These are phyloP conservation scores for Fragilaria radians DNA, from an alignment of 108 stramenopile species.

Conservation along the genomic window DNA sequence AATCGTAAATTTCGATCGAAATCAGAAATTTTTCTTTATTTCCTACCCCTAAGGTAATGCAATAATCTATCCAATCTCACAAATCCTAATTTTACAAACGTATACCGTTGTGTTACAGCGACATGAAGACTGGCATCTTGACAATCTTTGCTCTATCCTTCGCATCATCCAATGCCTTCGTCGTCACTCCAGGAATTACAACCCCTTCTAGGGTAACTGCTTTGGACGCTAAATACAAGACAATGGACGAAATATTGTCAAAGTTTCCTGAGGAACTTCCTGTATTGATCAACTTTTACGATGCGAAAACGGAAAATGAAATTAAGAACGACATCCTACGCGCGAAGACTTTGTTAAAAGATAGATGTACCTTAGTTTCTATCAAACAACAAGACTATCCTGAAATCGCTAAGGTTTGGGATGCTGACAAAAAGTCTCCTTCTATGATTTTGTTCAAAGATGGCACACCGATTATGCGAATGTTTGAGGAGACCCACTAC, in stretches of 20 bases:
- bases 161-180: constrained; percentile 4
- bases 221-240: constrained; percentile 38
- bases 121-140: background rate
- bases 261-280: constrained; percentile 48
- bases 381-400: constrained; percentile 63
- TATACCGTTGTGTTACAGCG: no score
- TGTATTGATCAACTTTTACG: constrained; percentile 53
- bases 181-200: background rate
- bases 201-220: background rate
- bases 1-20: no score
- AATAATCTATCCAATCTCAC: no score
- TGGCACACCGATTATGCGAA: constrained; percentile 31
- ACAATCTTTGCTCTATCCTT: background rate
- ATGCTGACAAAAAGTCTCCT: constrained; percentile 27
- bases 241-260: constrained; percentile 50
- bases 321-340: constrained; percentile 47
- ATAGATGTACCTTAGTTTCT: constrained; percentile 30
- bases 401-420: constrained; percentile 49
- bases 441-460: constrained; percentile 52
- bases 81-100: no score
- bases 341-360: constrained; percentile 33
- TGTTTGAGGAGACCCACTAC: constrained; percentile 37
- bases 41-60: no score
- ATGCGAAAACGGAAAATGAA: constrained; percentile 30
- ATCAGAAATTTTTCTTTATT: no score